These are phyloP conservation scores for Deuterostichococcus epilithicus DNA, from an alignment of 139 green algal species.

Conservation along the genomic window DNA sequence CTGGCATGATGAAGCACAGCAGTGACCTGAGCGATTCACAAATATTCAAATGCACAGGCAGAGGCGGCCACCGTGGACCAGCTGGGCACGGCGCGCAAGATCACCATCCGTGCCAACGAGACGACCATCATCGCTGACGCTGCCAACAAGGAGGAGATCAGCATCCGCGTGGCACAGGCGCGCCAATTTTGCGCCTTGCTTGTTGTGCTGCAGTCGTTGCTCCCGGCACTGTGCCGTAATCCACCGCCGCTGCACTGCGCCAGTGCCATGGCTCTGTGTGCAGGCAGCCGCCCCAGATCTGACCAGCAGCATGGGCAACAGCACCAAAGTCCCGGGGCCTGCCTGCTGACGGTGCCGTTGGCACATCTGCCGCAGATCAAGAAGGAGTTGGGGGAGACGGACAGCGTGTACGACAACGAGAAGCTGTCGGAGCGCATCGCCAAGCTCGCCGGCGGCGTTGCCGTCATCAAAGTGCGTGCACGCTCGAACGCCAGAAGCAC, in stretches of 20 bases:
- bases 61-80: slow-evolving; percentile 77
- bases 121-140: slow-evolving; percentile 95
- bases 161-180: slow-evolving; percentile 80
- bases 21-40: neutral
- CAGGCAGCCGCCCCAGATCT: too few relatives aligned
- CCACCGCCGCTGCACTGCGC: too few relatives aligned
- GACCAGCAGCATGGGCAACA: too few relatives aligned
- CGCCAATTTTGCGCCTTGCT: neutral
- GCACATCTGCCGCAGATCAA: slow-evolving; percentile 55
- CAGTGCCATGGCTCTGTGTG: too few relatives aligned
- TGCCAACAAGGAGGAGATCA: slow-evolving; percentile 94
- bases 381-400: slow-evolving; percentile 93
- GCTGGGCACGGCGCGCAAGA: slow-evolving; percentile 90
- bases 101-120: slow-evolving; percentile 60
- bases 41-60: slow-evolving; percentile 33
- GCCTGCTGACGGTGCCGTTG: neutral
- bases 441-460: slow-evolving; percentile 95
- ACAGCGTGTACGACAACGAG: slow-evolving; percentile 97
- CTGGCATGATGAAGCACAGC: neutral
- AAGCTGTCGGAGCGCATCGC: slow-evolving; percentile 98
- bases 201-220: too few relatives aligned
- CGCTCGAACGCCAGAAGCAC: too few relatives aligned
- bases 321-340: neutral
- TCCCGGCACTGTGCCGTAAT: too few relatives aligned
- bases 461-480: slow-evolving; percentile 90